Base-by-base conservation (phyloP, 78 protist genomes). In the Mantamonas sphyraenae region DNA sequence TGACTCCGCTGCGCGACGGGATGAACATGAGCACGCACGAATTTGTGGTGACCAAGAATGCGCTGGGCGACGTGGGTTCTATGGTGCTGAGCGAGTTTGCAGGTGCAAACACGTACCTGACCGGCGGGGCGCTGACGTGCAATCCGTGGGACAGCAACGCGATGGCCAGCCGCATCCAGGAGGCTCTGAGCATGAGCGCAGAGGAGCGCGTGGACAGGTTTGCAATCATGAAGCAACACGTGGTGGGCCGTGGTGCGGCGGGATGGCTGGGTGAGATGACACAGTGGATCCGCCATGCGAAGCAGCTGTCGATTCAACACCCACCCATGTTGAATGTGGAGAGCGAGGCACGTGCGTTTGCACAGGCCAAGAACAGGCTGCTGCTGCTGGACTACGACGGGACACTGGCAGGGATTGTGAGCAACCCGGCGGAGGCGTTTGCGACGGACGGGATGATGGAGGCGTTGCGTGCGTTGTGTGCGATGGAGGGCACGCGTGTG, bases 101-200 rank as follows among this genome's bases (percentile, higher is more conserved):
- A 7, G 64, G 65, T 57, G 26, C 3, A 24, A 81, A 81, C 1
- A 42, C 77, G 26, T 62, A 71, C 55, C 64, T 84, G 38, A 80
- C 56, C 22, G 63, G 86, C 50, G n/a, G n/a, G n/a, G 40, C 77
- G 3, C 35, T 84, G 3, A 63, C 68, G 50, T 80, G 79, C 47
- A 84, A 84, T 42, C 89, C 89, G 50, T n/a, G n/a, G n/a, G n/a
- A n/a, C n/a, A n/a, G n/a, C n/a, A 39, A 69, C 16, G 61, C 31
- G 19, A 39, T 53, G 31, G 71, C 53, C 53, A 17, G 38, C 56
- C 51, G 14, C 28, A 20, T 68, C 28, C 38, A 14, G 16, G 30
- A 26, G 16, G 73, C 40, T 2, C 3, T 68, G 31, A 16, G 35
- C 24, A 68, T 51, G 73, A 4, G 39, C 10, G 31, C 26, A 34